phyloP scores from a whole-genome alignment of 2,329 filamentous ascomycete genomes.

The Monosporascus sp. region DNA sequence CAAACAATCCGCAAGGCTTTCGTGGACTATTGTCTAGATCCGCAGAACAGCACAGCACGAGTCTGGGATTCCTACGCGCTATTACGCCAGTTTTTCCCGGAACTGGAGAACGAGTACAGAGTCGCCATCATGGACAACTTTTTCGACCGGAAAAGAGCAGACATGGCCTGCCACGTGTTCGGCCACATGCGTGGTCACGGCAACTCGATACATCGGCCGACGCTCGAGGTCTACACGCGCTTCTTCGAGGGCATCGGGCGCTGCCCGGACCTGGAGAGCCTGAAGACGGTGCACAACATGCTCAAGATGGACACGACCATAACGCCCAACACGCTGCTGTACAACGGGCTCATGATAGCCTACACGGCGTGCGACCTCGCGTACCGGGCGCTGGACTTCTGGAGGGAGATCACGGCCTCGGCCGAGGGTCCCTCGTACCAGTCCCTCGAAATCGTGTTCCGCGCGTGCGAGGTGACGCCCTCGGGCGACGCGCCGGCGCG shows the following conservation, averaged over 20 bases:
- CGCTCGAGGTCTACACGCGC: conserved; percentile 67
- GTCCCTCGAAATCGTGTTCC: conserved; percentile 76
- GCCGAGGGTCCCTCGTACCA: conserved; percentile 82
- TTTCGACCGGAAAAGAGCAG: conserved; percentile 69
- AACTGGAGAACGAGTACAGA: conserved; percentile 61
- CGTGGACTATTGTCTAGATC: conserved; percentile 62
- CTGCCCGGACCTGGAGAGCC: conserved; percentile 55
- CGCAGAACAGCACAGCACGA: conserved; percentile 55
- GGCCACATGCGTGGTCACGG: conserved; percentile 86
- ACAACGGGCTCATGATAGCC: conserved; percentile 83
- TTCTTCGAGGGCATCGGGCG: conserved; percentile 72
- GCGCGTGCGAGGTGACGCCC: conserved; percentile 63
- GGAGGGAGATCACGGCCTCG: conserved; percentile 76
- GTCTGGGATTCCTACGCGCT: conserved; percentile 63
- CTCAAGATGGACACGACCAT: conserved; percentile 86
- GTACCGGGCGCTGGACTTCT: conserved; percentile 68
- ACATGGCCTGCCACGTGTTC: conserved; percentile 84
- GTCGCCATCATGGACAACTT: conserved; percentile 76
- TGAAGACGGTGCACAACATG: conserved; percentile 84
- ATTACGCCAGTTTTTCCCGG: conserved; percentile 60
- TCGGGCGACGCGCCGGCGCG: conserved; percentile 56
- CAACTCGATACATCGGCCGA: conserved; percentile 60
- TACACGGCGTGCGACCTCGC: conserved; percentile 67
- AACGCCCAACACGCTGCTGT: conserved; percentile 68
- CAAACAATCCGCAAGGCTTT: conserved; percentile 61